Conservation (phyloP, 169 alveolate genomes). For the Babesia sp. region DNA sequence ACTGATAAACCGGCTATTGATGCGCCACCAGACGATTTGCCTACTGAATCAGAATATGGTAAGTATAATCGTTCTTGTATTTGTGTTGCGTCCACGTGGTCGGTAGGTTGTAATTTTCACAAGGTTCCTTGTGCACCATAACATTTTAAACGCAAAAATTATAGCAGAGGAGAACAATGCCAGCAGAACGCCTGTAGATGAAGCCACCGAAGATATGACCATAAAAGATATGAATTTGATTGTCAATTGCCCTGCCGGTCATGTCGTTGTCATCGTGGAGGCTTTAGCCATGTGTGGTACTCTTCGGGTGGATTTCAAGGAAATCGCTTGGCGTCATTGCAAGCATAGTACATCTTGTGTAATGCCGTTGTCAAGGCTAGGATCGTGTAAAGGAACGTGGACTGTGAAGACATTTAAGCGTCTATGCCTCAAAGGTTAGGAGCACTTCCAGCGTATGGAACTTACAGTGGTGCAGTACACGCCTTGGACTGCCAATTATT, state of each 20-base stretch:
- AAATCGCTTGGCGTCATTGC: constrained; percentile 33
- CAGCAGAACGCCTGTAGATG: not conserved
- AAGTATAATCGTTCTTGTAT: no score
- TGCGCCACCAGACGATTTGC: no score
- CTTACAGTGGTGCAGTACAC: constrained; percentile 13
- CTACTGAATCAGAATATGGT: no score
- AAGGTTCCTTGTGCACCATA: no score
- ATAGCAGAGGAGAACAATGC: no score
- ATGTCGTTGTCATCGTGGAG: constrained; percentile 13
- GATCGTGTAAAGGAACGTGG: not conserved
- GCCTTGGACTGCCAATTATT: constrained; percentile 48
- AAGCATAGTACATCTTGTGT: constrained; percentile 1
- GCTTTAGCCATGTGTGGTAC: constrained; percentile 22
- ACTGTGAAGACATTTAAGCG: not conserved
- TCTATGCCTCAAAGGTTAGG: constrained; percentile 39
- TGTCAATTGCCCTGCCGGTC: constrained; percentile 34
- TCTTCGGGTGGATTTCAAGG: not conserved
- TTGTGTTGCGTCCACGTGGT: no score
- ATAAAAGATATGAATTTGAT: not conserved
- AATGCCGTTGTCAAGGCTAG: not conserved
- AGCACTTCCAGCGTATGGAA: not conserved
- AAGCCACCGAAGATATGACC: not conserved
- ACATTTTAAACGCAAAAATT: no score
- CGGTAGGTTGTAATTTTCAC: no score
- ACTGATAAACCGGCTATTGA: no score